phyloP scores from a whole-genome alignment of 495 filamentous ascomycete species.

The Usnea hakonensis region DNA sequence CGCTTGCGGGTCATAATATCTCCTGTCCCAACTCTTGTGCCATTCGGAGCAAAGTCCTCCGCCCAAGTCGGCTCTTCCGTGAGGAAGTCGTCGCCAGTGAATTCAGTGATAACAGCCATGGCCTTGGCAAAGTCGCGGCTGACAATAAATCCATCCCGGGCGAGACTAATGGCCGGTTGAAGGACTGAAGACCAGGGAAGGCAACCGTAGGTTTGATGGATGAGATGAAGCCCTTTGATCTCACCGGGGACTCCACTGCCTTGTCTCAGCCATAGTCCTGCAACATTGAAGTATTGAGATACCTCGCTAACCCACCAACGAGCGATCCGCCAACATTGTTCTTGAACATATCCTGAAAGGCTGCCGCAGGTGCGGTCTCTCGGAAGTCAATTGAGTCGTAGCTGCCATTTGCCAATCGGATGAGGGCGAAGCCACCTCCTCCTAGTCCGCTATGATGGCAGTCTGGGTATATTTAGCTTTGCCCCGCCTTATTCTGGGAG shows the following conservation, averaged over 20 bases:
- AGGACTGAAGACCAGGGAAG: conserved; percentile 61
- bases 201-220: conserved; percentile 64
- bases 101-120: conserved; percentile 43
- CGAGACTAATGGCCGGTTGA: conserved; percentile 61
- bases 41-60: conserved; percentile 78
- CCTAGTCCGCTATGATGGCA: conserved; percentile 75
- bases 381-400: conserved; percentile 74
- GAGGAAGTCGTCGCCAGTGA: conserved; percentile 50
- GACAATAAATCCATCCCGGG: conserved; percentile 65
- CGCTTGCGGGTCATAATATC: conserved; percentile 70
- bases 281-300: background rate
- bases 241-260: conserved; percentile 72
- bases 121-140: conserved; percentile 61
- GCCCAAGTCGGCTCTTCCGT: conserved; percentile 68
- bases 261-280: background rate
- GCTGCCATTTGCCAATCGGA: conserved; percentile 43
- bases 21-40: conserved; percentile 56
- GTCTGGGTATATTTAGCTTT: conserved; percentile 23
- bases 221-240: conserved; percentile 64
- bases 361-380: conserved; percentile 72
- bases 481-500: background rate
- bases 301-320: conserved; percentile 59
- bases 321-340: conserved; percentile 43
- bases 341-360: conserved; percentile 70
- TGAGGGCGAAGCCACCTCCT: conserved; percentile 75